Evolutionary conservation across 805 yeast genomes (phyloP).

Genomic region (Kazachstania martiniae): DNA sequence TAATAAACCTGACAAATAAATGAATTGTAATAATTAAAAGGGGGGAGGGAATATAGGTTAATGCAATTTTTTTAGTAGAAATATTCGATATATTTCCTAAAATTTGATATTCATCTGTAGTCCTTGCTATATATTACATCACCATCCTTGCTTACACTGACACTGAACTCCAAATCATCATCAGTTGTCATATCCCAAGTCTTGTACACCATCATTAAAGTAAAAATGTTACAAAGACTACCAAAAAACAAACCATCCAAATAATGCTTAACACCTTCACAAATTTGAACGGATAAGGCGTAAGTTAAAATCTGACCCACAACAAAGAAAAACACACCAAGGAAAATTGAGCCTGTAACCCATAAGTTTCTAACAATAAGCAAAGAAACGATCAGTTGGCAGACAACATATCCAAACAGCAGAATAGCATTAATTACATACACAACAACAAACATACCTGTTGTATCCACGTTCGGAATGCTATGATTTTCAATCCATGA

Average conservation of each 20-base stretch:
- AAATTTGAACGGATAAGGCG: conserved; percentile 54
- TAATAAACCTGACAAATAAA: too few relatives aligned
- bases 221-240: conserved; percentile 64
- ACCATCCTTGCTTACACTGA: conserved; percentile 39
- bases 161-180: conserved; percentile 89
- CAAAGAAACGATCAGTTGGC: conserved; percentile 59
- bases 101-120: conserved; percentile 2
- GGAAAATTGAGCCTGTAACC: conserved; percentile 77
- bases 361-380: conserved; percentile 66
- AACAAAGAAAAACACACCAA: conserved; percentile 64
- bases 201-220: conserved; percentile 91
- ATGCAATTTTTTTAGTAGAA: too few relatives aligned
- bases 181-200: conserved; percentile 93
- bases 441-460: conserved; percentile 57
- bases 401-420: conserved; percentile 47
- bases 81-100: too few relatives aligned
- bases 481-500: conserved; percentile 40
- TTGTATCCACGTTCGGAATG: conserved; percentile 42
- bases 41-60: too few relatives aligned
- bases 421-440: conserved; percentile 65
- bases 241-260: conserved; percentile 86
- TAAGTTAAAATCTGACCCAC: conserved; percentile 73
- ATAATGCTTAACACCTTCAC: conserved; percentile 69
- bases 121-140: conserved; percentile 17
- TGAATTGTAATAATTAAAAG: too few relatives aligned